phyloP scores from a whole-genome alignment of 2,329 filamentous ascomycete genomes.

The Cladophialophora chaetospira region DNA sequence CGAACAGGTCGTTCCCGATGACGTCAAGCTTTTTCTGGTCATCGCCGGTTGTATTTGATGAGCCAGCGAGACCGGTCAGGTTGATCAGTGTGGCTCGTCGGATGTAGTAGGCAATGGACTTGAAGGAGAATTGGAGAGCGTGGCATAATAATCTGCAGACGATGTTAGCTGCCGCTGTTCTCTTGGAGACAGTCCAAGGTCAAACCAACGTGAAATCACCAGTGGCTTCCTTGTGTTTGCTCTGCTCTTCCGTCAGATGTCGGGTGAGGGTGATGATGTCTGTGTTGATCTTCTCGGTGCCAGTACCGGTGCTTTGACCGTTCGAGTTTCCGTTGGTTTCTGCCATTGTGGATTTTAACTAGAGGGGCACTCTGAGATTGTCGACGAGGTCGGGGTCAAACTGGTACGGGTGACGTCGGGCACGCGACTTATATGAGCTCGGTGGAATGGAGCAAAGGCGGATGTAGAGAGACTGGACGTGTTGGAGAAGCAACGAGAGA shows the following conservation, averaged over 20 bases:
- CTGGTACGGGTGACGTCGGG: constrained; percentile 5
- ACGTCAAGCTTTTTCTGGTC: constrained; percentile 99
- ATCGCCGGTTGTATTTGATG: constrained; percentile 92
- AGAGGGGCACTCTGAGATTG: background rate
- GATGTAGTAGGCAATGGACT: constrained; percentile 99
- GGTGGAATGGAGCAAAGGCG: constrained; percentile 18
- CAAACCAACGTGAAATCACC: constrained; percentile 96
- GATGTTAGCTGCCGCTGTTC: constrained; percentile 13
- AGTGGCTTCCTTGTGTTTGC: constrained; percentile 89
- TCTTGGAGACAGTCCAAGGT: background rate
- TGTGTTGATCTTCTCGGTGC: constrained; percentile 82
- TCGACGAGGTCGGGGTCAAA: background rate
- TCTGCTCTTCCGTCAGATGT: constrained; percentile 94
- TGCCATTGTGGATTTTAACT: constrained; percentile 23
- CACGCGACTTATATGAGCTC: constrained; percentile 17
- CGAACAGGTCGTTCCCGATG: constrained; percentile 97
- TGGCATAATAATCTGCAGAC: constrained; percentile 80
- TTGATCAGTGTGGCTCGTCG: constrained; percentile 93
- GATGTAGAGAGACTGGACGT: background rate
- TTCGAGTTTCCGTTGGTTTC: constrained; percentile 34
- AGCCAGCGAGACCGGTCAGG: constrained; percentile 90
- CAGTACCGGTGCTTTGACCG: constrained; percentile 55
- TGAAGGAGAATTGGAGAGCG: constrained; percentile 98
- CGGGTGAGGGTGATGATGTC: constrained; percentile 94
- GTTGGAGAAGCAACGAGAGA: constrained; percentile 8